Evolutionary conservation across 2,329 filamentous ascomycete species (phyloP), one percentile per base, ranked within the genome.

Genomic region (Cercospora sojina): DNA sequence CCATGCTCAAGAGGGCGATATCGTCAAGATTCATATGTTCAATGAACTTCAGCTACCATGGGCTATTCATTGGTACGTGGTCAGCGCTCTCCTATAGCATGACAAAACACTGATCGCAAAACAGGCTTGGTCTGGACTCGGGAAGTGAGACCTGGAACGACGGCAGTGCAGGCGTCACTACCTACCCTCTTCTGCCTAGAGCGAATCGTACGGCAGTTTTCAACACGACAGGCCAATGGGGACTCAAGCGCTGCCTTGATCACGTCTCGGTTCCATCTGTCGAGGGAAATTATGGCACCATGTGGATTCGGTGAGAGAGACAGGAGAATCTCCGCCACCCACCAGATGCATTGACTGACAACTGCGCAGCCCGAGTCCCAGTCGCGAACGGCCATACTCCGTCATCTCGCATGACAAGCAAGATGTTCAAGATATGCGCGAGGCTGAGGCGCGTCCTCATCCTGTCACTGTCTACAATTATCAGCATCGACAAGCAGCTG

Each of bases 221-320:
- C 43, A 65, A 71, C 55, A 71, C 69, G 5, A 65, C 66, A 10
- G 65, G 63, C n/a, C 60, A 71, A 27, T 71, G 69, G 69, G 69
- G 69, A 27, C 41, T 69, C 31, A 70, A 70, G 41, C 67, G 67
- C 57, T 71, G 67, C 38, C 62, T 69, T 9, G 69, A 71, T 35
- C 69, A 71, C 51, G 67, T 67, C 4, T 68, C 69, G 5, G 69
- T 68, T 3, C 67, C 69, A 25, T 64, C 61, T 25, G 68, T 71
- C n/a, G 69, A 71, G 29, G 69, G 69, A 8, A 68, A 69, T 38
- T 69, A 69, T 49, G 69, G 69, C 5, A 58, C 53, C 3, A 66
- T 71, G 25, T 71, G 69, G 69, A 69, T 71, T 47, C 64, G 67
- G 53, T 57, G 31, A 9, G 23, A 3, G 35, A 2, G 29, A 18